These are phyloP conservation scores for Thelephora ganbajun DNA, from an alignment of 768 basidiomycete species.

Conservation along the genomic window DNA sequence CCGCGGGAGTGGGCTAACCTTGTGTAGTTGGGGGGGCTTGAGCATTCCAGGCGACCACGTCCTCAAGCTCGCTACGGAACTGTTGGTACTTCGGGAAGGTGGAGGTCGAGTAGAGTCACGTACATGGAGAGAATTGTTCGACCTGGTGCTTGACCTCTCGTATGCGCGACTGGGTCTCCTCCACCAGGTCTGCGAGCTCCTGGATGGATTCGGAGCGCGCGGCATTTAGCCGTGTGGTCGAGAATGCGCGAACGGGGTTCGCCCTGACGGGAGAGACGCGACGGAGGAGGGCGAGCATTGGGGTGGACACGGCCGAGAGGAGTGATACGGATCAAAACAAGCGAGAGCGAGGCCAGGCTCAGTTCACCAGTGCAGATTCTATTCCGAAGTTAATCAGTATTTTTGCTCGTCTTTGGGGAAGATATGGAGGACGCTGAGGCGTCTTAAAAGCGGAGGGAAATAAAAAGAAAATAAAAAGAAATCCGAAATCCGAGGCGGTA, in stretches of 20 bases:
- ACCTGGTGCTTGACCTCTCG: not conserved
- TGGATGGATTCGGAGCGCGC: not conserved
- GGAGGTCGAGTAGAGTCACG: not conserved
- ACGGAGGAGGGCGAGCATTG: not conserved
- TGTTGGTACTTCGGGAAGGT: not conserved
- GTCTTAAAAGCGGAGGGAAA: too few species aligned
- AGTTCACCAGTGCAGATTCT: too few species aligned
- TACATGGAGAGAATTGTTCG: not conserved
- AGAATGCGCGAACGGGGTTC: constrained; percentile 4
- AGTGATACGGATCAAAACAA: too few species aligned
- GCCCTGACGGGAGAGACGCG: not conserved
- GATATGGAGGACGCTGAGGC: too few species aligned
- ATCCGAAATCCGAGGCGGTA: too few species aligned
- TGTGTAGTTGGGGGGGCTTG: constrained; percentile 10
- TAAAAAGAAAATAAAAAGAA: too few species aligned
- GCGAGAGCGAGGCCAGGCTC: too few species aligned
- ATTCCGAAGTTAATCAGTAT: too few species aligned
- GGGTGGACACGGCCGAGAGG: too few species aligned
- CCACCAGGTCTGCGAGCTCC: constrained; percentile 1
- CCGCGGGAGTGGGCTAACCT: constrained; percentile 6
- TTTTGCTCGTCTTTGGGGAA: too few species aligned
- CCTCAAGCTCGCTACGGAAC: not conserved
- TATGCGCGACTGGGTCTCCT: not conserved
- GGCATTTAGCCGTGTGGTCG: too few species aligned
- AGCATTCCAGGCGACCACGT: not conserved